phyloP scores from a whole-genome alignment of 331 rosid genomes.

The Quercus tomentella region DNA sequence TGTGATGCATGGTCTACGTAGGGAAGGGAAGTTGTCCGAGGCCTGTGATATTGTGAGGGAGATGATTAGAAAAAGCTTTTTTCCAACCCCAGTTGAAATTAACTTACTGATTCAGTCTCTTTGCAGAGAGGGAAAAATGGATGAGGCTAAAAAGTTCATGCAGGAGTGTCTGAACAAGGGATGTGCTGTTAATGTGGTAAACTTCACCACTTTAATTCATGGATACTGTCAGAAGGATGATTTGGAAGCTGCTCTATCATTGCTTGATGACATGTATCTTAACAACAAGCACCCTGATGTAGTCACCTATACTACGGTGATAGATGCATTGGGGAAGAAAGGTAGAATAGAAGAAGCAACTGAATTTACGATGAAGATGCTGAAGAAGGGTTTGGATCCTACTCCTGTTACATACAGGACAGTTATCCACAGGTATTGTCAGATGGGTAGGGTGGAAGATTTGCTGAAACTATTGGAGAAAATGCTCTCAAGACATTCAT shows the following conservation, averaged over 20 bases:
- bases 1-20: conserved; percentile 80
- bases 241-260: conserved; percentile 67
- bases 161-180: conserved; percentile 74
- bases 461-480: conserved; percentile 60
- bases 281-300: conserved; percentile 82
- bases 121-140: conserved; percentile 50
- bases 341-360: conserved; percentile 76
- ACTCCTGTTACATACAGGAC: conserved; percentile 82
- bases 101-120: conserved; percentile 66
- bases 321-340: conserved; percentile 69
- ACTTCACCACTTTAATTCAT: conserved; percentile 78
- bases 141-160: conserved; percentile 63
- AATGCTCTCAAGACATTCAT: conserved; percentile 56
- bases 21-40: conserved; percentile 75
- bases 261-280: conserved; percentile 88
- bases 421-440: conserved; percentile 74
- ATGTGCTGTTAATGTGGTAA: conserved; percentile 75
- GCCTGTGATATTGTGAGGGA: conserved; percentile 67
- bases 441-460: conserved; percentile 59
- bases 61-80: conserved; percentile 66
- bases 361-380: conserved; percentile 62
- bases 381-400: conserved; percentile 66
- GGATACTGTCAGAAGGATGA: conserved; percentile 77
- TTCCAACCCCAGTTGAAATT: conserved; percentile 82
- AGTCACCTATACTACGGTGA: conserved; percentile 68